Evolutionary conservation across 371 early-diverging fungal genomes (phyloP), one percentile per base, ranked within the genome.

Genomic region (Sporodiniella umbellata): DNA sequence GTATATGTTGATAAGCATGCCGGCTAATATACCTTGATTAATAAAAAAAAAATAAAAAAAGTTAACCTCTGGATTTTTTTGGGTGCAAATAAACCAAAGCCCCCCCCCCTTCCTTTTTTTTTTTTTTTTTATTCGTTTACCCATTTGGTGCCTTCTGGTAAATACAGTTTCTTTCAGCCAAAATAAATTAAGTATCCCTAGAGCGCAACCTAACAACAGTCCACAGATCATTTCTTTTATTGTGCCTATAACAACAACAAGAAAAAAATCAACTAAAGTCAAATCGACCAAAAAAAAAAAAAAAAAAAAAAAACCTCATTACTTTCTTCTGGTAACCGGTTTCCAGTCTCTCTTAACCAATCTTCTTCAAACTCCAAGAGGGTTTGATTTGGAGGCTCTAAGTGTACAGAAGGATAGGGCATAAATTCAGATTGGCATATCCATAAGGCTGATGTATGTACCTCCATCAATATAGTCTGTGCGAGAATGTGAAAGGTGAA

Each of bases 121-220:
- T 19, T 8, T 21, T 1, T 22, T 42, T 23, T 22, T 22, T 19
- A 43, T 3, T 19, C 19, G 11, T 21, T 45, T 57, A 57, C 85
- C 85, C 70, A 85, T 75, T 42, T 85, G 85, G 54, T 87, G 87
- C 35, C 81, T 56, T 40, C 81, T 55, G 5, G 79, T 79, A 59
- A 85, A 87, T 1, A 84, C 75, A 2, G 77, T 71, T 54, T 87
- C 87, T 49, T 75, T 79, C 48, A 85, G 69, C 84, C 84, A 85
- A 55, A 85, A 84, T 15, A 87, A 45, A 22, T 75, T 73, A 1
- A 87, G 58, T 11, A 87, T 58, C 3, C 85, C 85, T 48, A 81
- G 60, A 51, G 83, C 84, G 54, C 81, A 85, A 0, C 87, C 87
- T 4, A 83, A 58, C 35, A 83, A 53, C 15, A 87, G 62, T 1